A percentile compares a stretch with the other conserved stretches of the same genome.
phyloP scores from a whole-genome alignment of 2,329 filamentous ascomycete genomes.

The Colletotrichum coccodes region DNA sequence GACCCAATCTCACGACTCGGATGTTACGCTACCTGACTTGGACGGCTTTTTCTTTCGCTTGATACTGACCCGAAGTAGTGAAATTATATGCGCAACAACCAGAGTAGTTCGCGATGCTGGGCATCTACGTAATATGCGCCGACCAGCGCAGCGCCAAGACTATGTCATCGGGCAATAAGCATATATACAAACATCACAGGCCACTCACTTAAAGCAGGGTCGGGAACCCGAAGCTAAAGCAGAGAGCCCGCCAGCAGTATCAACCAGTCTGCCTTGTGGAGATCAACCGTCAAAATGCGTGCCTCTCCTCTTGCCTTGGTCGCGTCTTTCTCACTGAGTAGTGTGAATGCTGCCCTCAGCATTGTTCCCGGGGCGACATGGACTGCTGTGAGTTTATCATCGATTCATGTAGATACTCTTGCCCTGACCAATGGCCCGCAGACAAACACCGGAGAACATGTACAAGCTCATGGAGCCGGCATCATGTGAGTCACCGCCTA shows the following conservation, averaged over 20 bases:
- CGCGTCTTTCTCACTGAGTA: constrained; percentile 9
- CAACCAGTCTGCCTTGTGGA: background rate
- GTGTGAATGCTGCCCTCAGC: constrained; percentile 39
- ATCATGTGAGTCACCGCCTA: constrained; percentile 56
- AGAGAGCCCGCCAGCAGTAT: background rate
- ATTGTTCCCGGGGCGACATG: constrained; percentile 57
- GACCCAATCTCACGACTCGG: background rate
- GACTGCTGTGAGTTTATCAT: constrained; percentile 49
- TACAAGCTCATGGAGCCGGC: constrained; percentile 75
- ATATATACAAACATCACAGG: background rate
- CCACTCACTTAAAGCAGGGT: background rate
- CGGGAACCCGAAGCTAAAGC: background rate
- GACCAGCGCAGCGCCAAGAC: background rate
- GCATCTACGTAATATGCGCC: constrained; percentile 1
- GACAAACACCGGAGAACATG: constrained; percentile 60
- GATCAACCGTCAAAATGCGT: constrained; percentile 8
- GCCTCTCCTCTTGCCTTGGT: background rate
- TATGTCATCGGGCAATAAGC: background rate
- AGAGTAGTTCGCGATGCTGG: background rate
- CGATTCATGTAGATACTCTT: background rate
- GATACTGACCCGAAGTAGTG: background rate
- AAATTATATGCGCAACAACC: background rate
- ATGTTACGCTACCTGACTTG: background rate
- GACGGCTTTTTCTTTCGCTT: background rate
- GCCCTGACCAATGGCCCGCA: constrained; percentile 29